A percentile compares a stretch with the other conserved stretches of the same genome.
Conservation (phyloP, 176 grass and related monocot species). For the Raddia guianensis region DNA sequence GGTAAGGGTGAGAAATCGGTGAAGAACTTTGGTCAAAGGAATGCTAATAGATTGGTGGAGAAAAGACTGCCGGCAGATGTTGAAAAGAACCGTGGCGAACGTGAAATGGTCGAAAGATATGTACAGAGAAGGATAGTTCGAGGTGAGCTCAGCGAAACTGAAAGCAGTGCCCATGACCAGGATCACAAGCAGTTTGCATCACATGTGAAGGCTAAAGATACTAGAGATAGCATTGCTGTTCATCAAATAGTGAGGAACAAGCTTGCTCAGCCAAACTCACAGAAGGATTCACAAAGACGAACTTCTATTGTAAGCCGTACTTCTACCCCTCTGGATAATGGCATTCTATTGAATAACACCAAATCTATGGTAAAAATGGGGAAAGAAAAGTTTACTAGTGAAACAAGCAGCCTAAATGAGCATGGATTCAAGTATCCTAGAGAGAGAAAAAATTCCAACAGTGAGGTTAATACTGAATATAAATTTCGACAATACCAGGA, state of each 20-base stretch:
- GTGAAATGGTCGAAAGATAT: constrained; percentile 40
- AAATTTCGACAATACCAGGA: constrained; percentile 40
- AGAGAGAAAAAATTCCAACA: constrained; percentile 13
- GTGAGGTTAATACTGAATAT: neutral
- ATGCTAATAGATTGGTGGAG: constrained; percentile 34
- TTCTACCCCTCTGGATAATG: constrained; percentile 12
- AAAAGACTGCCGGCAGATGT: neutral
- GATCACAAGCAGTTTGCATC: constrained; percentile 35
- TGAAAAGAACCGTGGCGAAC: neutral
- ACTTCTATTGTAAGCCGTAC: neutral
- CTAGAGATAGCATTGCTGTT: constrained; percentile 28
- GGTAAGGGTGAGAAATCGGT: neutral
- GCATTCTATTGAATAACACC: constrained; percentile 28
- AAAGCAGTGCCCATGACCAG: neutral
- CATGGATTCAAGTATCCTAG: constrained; percentile 5
- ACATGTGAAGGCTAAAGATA: constrained; percentile 33
- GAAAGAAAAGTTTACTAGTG: neutral
- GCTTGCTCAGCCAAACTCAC: constrained; percentile 25
- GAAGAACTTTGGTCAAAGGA: constrained; percentile 22
- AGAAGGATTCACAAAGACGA: constrained; percentile 28
- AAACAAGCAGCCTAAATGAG: constrained; percentile 3
- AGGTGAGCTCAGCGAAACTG: constrained; percentile 25
- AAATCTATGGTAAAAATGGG: constrained; percentile 11
- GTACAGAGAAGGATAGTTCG: constrained; percentile 46
- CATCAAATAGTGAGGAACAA: constrained; percentile 35